Conservation (phyloP, 805 yeast genomes). For the Lipomyces sp. region DNA sequence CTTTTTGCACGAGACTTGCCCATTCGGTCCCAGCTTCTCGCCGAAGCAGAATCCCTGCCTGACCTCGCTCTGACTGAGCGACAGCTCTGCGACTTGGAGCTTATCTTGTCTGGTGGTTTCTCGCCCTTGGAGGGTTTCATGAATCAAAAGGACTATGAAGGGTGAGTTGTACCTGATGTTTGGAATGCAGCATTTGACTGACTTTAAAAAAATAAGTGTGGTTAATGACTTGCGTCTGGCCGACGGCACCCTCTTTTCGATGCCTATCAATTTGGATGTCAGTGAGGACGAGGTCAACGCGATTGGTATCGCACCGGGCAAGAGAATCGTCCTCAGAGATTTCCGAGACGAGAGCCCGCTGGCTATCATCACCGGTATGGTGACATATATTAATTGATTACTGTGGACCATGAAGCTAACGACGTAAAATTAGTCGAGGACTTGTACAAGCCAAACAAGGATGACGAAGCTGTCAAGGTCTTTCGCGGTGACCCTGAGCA, state of each 20-base stretch:
- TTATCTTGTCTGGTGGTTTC: slow-evolving; percentile 91
- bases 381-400: background rate
- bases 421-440: slow-evolving; percentile 55
- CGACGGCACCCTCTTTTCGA: slow-evolving; percentile 83
- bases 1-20: slow-evolving; percentile 78
- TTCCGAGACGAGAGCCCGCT: slow-evolving; percentile 78
- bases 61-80: slow-evolving; percentile 69
- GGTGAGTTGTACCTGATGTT: slow-evolving; percentile 12
- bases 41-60: slow-evolving; percentile 59
- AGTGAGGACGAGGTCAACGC: slow-evolving; percentile 54
- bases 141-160: slow-evolving; percentile 67
- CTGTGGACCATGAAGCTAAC: background rate
- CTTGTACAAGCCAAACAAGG: slow-evolving; percentile 80
- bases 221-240: slow-evolving; percentile 70
- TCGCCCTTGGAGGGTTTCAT: slow-evolving; percentile 82
- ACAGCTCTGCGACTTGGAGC: slow-evolving; percentile 90
- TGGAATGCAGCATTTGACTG: background rate
- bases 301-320: slow-evolving; percentile 54
- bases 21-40: slow-evolving; percentile 58
- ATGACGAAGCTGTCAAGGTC: slow-evolving; percentile 77
- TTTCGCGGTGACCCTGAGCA: slow-evolving; percentile 98
- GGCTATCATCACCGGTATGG: slow-evolving; percentile 69
- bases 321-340: slow-evolving; percentile 75
- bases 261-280: slow-evolving; percentile 90
- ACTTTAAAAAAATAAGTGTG: slow-evolving; percentile 49